Conservation (phyloP, 1,284 basidiomycete species). For the Pterulicium gracile region DNA sequence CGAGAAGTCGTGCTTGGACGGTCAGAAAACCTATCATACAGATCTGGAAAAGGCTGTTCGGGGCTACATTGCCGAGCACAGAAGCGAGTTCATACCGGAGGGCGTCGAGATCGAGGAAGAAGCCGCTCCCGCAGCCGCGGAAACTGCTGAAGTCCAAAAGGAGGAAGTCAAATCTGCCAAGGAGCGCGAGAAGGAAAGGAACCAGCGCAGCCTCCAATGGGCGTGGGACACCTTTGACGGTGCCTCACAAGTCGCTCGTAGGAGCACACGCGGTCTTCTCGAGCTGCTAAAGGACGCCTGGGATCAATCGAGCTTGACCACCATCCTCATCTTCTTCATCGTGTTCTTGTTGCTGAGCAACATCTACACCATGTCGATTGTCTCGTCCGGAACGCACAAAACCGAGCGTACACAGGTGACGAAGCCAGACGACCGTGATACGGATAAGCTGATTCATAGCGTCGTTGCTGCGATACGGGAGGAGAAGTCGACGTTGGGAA, state of each 20-base stretch:
- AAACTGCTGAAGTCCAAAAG: conserved; percentile 8
- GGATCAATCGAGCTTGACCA: conserved; percentile 60
- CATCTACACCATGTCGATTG: conserved; percentile 18
- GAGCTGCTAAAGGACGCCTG: conserved; percentile 67
- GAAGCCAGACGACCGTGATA: neutral
- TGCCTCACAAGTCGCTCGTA: conserved; percentile 55
- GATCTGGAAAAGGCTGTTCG: conserved; percentile 84
- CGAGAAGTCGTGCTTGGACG: conserved; percentile 87
- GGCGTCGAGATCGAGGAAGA: conserved; percentile 51
- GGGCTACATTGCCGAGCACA: conserved; percentile 79
- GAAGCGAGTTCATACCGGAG: conserved; percentile 81
- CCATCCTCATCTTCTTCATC: conserved; percentile 66
- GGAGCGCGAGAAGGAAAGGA: conserved; percentile 54
- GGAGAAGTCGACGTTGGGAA: too few relatives aligned
- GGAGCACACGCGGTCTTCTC: conserved; percentile 56
- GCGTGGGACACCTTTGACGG: conserved; percentile 77
- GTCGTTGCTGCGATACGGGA: neutral
- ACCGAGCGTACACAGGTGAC: neutral
- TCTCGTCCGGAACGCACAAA: neutral
- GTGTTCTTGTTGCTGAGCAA: conserved; percentile 67
- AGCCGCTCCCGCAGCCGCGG: conserved; percentile 22
- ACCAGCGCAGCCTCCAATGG: conserved; percentile 70
- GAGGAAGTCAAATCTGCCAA: conserved; percentile 19
- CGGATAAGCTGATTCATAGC: neutral
- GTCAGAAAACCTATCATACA: conserved; percentile 82